Evolutionary conservation across 225 moss, liverwort and hornwort genomes (phyloP).

Genomic region (Rhytidiadelphus loreus): DNA sequence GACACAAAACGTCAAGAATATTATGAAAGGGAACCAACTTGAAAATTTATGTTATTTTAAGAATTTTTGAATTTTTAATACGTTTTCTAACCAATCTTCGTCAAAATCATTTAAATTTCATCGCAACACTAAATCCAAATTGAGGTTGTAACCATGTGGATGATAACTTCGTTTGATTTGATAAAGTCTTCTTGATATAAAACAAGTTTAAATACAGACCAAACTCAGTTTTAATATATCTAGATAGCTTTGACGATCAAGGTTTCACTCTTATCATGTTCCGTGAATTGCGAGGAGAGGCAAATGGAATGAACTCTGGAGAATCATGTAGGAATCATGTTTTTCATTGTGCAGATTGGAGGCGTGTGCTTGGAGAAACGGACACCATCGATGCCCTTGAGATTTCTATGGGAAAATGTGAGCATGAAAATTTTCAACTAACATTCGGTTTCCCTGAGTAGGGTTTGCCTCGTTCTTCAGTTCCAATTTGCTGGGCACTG

Average conservation of each 20-base stretch:
- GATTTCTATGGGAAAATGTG: slow-evolving; percentile 67
- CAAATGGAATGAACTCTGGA: not conserved
- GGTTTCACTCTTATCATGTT: not conserved
- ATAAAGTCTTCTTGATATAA: not conserved
- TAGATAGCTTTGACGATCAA: not conserved
- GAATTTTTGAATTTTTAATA: not conserved
- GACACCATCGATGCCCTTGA: slow-evolving; percentile 67
- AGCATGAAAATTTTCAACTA: slow-evolving; percentile 4
- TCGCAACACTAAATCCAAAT: not conserved
- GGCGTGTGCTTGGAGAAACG: slow-evolving; percentile 65
- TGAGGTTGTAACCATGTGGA: not conserved
- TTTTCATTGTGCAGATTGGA: slow-evolving; percentile 65
- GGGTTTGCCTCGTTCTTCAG: not conserved
- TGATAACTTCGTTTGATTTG: not conserved
- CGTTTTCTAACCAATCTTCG: not conserved
- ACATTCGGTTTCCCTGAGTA: not conserved
- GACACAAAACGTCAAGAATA: not conserved
- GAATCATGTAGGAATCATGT: not conserved
- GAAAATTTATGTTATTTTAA: not conserved
- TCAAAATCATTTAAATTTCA: not conserved
- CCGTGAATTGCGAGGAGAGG: not conserved
- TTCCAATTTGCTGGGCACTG: not conserved
- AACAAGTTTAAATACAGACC: not conserved
- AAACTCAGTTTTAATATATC: not conserved
- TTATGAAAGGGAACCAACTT: not conserved